Base-by-base conservation (phyloP, 2,329 filamentous ascomycete species). In the Mollisiaceae sp. region DNA sequence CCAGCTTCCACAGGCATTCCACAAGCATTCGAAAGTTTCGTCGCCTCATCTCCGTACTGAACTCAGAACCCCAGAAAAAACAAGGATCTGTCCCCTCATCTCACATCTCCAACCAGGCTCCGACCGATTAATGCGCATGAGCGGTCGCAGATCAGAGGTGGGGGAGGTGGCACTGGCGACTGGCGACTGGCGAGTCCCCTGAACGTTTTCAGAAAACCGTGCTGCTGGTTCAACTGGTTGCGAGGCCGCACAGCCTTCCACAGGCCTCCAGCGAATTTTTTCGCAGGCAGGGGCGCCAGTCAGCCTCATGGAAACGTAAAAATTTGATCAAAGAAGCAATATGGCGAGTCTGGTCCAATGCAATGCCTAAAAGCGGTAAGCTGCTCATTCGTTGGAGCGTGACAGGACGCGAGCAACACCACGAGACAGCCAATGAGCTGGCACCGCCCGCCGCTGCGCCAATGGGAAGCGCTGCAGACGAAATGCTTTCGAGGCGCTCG, bases 251-350 rank as follows among this genome's bases (percentile, higher is more conserved):
- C 50, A 54, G 50, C 50, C 50, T 54, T 39, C 18, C 24, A 35
- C 50, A 54, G 50, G 24, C 50, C 32, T 39, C 18, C 55, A 38
- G 32, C 32, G 11, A 38, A 60, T 64, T 63, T 52, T 63, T 52
- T 59, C 59, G 60, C 43, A 54, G 57, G 54, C 57, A 64, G 54
- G 55, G 45, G 36, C 62, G 54, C 64, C 64, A 64, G 69, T 71
- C 66, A 70, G 67, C 67, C 70, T 69, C 67, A 69, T 50, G 62
- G 39, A 66, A 68, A 68, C 65, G 59, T 62, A 69, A 69, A 70
- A 68, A 38, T 67, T 67, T 64, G 58, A 64, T 64, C 27, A 57
- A 67, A 72, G 62, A 72, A 71, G 65, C 52, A 70, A 71, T 66
- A 60, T 52, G 45, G 45, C 45, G 12, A 50, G 45, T 27, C 45